Evolutionary conservation across 1,284 basidiomycete species (phyloP).

Genomic region (Apiotrichum domesticum): DNA sequence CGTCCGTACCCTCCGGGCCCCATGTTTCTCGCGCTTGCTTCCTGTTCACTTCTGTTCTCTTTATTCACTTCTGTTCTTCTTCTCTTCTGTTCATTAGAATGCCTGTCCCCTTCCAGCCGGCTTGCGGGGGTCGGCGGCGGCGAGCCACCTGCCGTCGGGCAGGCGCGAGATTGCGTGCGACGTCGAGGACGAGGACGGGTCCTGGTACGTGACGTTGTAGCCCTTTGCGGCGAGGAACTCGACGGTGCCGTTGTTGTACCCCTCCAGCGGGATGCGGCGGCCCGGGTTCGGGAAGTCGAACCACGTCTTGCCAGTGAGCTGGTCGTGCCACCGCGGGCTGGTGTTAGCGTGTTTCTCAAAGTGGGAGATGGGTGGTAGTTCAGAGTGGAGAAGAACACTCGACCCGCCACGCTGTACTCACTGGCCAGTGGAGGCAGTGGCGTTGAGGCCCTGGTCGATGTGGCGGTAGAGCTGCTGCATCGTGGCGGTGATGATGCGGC

Average conservation of each 20-base stretch:
- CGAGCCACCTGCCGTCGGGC: slow-evolving; percentile 21
- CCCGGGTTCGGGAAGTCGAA: slow-evolving; percentile 34
- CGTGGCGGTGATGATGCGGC: slow-evolving; percentile 48
- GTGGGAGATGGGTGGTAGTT: too few species aligned
- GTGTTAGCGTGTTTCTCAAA: neutral
- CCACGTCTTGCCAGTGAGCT: slow-evolving; percentile 38
- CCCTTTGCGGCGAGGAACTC: slow-evolving; percentile 32
- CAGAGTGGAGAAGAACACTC: too few species aligned
- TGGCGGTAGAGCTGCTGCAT: slow-evolving; percentile 40
- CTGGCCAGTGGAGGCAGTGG: slow-evolving; percentile 24
- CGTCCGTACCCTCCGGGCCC: too few species aligned
- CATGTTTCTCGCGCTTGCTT: too few species aligned
- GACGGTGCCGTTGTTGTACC: slow-evolving; percentile 44
- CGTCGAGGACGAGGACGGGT: slow-evolving; percentile 18
- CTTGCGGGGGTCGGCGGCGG: slow-evolving; percentile 21
- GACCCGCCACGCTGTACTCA: slow-evolving; percentile 7
- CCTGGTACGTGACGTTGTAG: slow-evolving; percentile 40
- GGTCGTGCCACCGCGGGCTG: slow-evolving; percentile 48
- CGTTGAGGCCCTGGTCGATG: slow-evolving; percentile 33
- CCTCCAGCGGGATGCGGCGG: slow-evolving; percentile 26
- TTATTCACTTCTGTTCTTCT: neutral
- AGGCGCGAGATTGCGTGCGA: slow-evolving; percentile 24
- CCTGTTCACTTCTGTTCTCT: neutral
- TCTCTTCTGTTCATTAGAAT: neutral
- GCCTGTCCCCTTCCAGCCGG: slow-evolving; percentile 8